A percentile compares a stretch with the other conserved stretches of the same genome.
phyloP scores from a whole-genome alignment of 148 eudicot species.

The Amaranthus cruentus region DNA sequence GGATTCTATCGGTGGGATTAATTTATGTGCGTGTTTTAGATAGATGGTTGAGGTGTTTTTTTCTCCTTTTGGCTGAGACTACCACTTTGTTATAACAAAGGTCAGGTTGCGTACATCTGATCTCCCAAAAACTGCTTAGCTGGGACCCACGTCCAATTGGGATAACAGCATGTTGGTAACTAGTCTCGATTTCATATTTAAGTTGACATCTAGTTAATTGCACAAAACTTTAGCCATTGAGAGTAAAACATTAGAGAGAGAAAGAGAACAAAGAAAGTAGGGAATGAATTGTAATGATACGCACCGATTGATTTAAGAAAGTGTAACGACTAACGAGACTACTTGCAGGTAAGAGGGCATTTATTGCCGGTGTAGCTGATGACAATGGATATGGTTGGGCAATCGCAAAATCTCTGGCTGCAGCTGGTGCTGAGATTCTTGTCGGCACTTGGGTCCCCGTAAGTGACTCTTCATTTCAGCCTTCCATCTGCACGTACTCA shows the following conservation, averaged over 20 bases:
- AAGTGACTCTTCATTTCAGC: slow-evolving; percentile 26
- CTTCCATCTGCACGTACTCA: not conserved
- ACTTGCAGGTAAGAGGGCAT: slow-evolving; percentile 78
- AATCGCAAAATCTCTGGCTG: slow-evolving; percentile 87
- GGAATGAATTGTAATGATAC: not conserved
- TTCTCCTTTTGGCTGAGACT: no score
- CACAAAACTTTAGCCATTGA: no score
- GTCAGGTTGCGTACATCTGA: no score
- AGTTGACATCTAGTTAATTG: not conserved
- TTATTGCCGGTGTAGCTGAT: slow-evolving; percentile 92
- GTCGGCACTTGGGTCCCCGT: slow-evolving; percentile 99
- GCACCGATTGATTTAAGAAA: not conserved
- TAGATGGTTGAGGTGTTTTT: no score
- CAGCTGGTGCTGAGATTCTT: slow-evolving; percentile 98
- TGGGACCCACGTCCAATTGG: no score
- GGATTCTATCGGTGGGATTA: no score
- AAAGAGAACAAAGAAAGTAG: not conserved
- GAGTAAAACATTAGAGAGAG: no score
- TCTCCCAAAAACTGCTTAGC: no score
- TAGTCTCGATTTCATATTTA: not conserved
- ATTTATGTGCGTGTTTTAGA: no score
- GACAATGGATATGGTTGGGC: slow-evolving; percentile 99
- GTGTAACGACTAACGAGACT: not conserved
- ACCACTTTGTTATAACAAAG: no score
- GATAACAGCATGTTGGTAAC: not conserved